Conservation (phyloP, 768 basidiomycete species). For the Boletus rubropictus region DNA sequence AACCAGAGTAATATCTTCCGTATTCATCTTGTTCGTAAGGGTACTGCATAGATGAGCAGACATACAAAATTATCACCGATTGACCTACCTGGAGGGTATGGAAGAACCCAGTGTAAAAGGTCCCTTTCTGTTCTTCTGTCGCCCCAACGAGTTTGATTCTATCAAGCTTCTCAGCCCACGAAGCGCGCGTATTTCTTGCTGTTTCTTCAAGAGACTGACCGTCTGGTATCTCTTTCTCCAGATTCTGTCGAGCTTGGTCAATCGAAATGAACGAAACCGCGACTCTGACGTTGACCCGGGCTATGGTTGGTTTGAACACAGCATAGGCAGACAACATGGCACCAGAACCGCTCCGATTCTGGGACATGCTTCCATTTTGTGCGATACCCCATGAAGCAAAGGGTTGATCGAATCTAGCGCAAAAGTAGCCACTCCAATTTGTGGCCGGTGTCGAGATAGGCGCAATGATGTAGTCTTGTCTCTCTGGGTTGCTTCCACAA, state of each 20-base stretch:
- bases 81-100: slow-evolving; percentile 52
- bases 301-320: slow-evolving; percentile 32
- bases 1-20: slow-evolving; percentile 69
- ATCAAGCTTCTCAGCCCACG: slow-evolving; percentile 56
- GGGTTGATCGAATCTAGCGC: slow-evolving; percentile 49
- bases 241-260: slow-evolving; percentile 53
- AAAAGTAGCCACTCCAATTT: slow-evolving; percentile 44
- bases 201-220: slow-evolving; percentile 48
- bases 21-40: slow-evolving; percentile 71
- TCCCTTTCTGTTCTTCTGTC: slow-evolving; percentile 39
- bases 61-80: neutral
- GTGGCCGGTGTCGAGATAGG: slow-evolving; percentile 42
- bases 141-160: slow-evolving; percentile 47
- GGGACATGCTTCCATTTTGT: slow-evolving; percentile 37
- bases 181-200: slow-evolving; percentile 39
- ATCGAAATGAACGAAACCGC: slow-evolving; percentile 73
- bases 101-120: slow-evolving; percentile 59
- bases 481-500: slow-evolving; percentile 58
- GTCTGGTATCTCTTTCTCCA: slow-evolving; percentile 46
- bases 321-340: slow-evolving; percentile 48
- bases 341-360: slow-evolving; percentile 35
- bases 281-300: slow-evolving; percentile 49
- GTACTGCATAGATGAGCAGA: slow-evolving; percentile 41
- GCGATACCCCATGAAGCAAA: slow-evolving; percentile 46
- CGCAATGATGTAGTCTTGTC: slow-evolving; percentile 66